phyloP scores from a whole-genome alignment of 176 grass and related monocot species.

The Aegilops bicornis region DNA sequence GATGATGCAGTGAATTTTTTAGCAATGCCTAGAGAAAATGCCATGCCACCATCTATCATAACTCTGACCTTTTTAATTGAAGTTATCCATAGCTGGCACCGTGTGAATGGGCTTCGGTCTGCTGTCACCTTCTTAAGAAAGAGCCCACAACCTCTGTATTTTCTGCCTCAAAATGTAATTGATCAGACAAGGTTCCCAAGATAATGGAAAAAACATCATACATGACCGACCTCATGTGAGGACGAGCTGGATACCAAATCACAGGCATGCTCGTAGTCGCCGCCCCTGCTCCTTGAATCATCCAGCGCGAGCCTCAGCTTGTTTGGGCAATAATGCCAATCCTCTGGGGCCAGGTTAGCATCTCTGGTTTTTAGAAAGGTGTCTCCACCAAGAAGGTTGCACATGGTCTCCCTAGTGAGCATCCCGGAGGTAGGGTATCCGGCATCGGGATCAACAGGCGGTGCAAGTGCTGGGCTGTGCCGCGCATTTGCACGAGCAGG shows the following conservation, averaged over 20 bases:
- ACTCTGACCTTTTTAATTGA: constrained; percentile 37
- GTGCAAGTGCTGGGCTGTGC: not conserved
- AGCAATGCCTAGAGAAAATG: not conserved
- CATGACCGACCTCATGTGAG: not conserved
- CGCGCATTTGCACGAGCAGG: constrained; percentile 3
- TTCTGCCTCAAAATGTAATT: not conserved
- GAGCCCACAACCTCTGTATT: not conserved
- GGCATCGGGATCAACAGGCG: not conserved
- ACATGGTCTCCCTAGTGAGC: not conserved
- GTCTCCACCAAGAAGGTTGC: not conserved
- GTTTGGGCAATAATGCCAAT: not conserved
- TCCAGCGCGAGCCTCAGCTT: not conserved
- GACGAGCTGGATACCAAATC: not conserved
- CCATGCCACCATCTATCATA: not conserved
- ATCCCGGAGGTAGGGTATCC: not conserved
- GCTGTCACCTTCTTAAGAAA: not conserved
- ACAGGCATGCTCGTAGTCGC: not conserved
- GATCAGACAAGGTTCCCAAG: not conserved
- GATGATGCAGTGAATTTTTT: not conserved
- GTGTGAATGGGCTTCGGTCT: not conserved
- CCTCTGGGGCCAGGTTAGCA: not conserved
- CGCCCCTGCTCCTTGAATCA: not conserved
- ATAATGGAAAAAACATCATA: not conserved
- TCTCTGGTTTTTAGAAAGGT: not conserved
- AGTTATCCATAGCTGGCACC: not conserved